A percentile compares a stretch with the other conserved stretches of the same genome.
Evolutionary conservation across 345 rosid genomes (phyloP).

Genomic region (Syzygium grande): DNA sequence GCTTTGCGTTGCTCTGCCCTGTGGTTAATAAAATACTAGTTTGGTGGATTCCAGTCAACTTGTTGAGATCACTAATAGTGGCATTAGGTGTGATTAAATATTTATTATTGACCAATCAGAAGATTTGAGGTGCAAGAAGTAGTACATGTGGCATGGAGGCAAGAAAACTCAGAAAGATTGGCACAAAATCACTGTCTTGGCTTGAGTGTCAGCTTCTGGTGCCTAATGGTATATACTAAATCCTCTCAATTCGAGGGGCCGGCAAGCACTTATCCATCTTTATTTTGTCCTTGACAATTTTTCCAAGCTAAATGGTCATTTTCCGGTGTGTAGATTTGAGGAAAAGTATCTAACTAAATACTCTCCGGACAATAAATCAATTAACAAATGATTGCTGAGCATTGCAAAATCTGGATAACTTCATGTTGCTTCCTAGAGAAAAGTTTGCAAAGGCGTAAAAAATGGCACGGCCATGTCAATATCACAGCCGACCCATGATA

Average conservation of each 20-base stretch:
- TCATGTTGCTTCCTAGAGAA: not conserved
- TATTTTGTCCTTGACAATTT: not conserved
- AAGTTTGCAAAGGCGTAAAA: not conserved
- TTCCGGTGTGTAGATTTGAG: not conserved
- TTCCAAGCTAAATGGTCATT: not conserved
- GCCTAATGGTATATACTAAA: not conserved
- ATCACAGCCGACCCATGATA: not conserved
- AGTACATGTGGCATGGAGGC: slow-evolving; percentile 3
- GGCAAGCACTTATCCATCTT: not conserved
- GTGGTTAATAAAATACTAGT: not conserved
- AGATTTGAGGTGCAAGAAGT: not conserved
- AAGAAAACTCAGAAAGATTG: not conserved
- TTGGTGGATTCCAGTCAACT: not conserved
- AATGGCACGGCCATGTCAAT: not conserved
- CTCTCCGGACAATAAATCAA: not conserved
- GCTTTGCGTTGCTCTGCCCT: not conserved
- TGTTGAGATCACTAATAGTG: not conserved
- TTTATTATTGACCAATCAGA: not conserved
- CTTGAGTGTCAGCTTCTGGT: not conserved
- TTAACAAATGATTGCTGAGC: not conserved
- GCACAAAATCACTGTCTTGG: not conserved
- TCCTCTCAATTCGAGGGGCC: not conserved
- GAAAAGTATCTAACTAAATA: not conserved
- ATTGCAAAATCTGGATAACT: not conserved
- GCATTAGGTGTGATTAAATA: not conserved